A percentile compares a stretch with the other conserved stretches of the same genome.
Conservation (phyloP, 2,329 filamentous ascomycete species). For the Penicillium thymicola region DNA sequence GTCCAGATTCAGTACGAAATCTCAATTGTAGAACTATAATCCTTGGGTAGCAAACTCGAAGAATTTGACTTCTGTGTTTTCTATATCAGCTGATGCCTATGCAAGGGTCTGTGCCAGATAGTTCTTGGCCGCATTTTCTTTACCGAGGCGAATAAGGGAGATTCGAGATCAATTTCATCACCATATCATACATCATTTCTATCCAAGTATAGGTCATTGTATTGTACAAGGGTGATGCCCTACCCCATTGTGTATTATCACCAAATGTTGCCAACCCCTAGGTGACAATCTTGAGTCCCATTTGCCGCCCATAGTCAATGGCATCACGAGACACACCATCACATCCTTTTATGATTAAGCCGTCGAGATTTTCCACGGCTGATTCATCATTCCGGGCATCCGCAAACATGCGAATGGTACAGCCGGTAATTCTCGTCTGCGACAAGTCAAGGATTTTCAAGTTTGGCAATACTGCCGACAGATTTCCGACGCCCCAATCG, state of each 20-base stretch:
- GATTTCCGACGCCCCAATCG: conserved; percentile 20
- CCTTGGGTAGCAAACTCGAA: background rate
- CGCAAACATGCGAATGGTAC: conserved; percentile 33
- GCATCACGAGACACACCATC: conserved; percentile 34
- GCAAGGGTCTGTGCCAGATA: background rate
- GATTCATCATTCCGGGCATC: conserved; percentile 17
- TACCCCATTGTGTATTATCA: background rate
- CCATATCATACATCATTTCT: background rate
- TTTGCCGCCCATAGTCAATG: conserved; percentile 31
- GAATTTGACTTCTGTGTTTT: background rate
- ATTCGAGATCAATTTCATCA: background rate
- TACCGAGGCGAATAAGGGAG: background rate
- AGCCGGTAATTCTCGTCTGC: conserved; percentile 34
- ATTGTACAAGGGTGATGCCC: background rate
- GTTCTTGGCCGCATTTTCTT: background rate
- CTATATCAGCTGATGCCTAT: background rate
- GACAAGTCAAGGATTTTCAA: conserved; percentile 36
- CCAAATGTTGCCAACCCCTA: background rate
- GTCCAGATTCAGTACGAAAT: background rate
- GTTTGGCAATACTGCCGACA: conserved; percentile 25
- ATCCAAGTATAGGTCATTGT: background rate
- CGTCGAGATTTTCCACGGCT: conserved; percentile 20
- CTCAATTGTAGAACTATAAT: no score
- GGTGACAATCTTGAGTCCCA: conserved; percentile 27
- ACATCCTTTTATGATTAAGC: conserved; percentile 28